Percentiles rank a stretch among this genome's conserved stretches.
Conservation (phyloP, 495 filamentous ascomycete genomes). For the Talaromyces liani region DNA sequence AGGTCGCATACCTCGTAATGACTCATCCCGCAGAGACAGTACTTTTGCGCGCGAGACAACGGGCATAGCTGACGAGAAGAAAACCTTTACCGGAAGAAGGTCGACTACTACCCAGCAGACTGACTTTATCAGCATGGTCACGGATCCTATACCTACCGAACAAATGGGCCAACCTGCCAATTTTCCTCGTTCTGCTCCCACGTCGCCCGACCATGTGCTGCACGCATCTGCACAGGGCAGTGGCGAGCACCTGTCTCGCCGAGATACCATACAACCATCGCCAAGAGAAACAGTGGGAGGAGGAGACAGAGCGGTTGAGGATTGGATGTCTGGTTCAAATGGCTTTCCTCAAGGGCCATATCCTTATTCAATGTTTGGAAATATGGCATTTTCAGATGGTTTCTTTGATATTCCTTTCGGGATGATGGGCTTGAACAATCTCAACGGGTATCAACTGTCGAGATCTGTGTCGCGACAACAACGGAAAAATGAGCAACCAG, state of each 20-base stretch:
- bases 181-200: slow-evolving; percentile 1
- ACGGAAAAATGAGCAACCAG: slow-evolving; percentile 12
- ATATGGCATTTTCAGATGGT: slow-evolving; percentile 3
- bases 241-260: slow-evolving; percentile 23
- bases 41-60: slow-evolving; percentile 3
- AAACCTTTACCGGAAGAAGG: slow-evolving; percentile 12
- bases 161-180: neutral
- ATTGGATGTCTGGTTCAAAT: slow-evolving; percentile 11
- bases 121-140: slow-evolving; percentile 9
- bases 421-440: slow-evolving; percentile 6
- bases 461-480: slow-evolving; percentile 10
- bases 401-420: slow-evolving; percentile 5
- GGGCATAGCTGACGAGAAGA: neutral
- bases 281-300: slow-evolving; percentile 10
- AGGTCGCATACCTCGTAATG: slow-evolving; percentile 33
- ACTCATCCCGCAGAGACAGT: neutral
- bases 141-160: slow-evolving; percentile 1
- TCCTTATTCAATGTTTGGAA: neutral
- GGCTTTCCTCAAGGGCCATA: slow-evolving; percentile 1
- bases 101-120: neutral
- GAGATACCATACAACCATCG: slow-evolving; percentile 13
- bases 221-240: slow-evolving; percentile 23
- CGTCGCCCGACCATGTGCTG: neutral
- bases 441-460: slow-evolving; percentile 6
- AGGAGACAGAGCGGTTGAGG: slow-evolving; percentile 8